Base-by-base conservation (phyloP, 164 flowering plant species). In the Vitis rotundifolia region DNA sequence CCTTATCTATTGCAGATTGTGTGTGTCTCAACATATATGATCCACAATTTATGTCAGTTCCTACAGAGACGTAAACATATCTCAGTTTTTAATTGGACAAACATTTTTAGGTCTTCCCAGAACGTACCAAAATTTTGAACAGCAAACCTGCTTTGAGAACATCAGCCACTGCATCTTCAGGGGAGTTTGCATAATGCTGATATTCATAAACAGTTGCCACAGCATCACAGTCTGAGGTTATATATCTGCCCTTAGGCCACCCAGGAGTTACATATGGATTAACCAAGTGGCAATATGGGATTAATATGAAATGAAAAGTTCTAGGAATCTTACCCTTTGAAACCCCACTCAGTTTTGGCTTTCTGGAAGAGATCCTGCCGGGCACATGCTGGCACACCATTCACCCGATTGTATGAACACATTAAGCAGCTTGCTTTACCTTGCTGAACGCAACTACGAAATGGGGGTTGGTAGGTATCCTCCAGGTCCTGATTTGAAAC, bases 141-240 rank as follows among this genome's bases (percentile, higher is more conserved):
- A 37, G 44, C 44, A 37, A 37, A 91, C 99, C 99, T 85, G 98
- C 96, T 87, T 87, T 89, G 29, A 95, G 83, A 67, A 79, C 93
- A 71, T 73, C 79, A 59, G 96, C 94, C 73, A 89, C 90, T 8
- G 98, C 97, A 78, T 95, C 99, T 78, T 86, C 96, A 5, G 90
- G 78, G 19, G 82, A 77, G 14, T 80, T 74, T 28, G 82, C 83
- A 66, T 87, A 92, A 3, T 70, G 59, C 61, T 95, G 99, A 73
- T 88, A 74, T 71, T 88, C 96, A 66, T 71, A 82, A 18, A 95
- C 80, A 5, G 91, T 90, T n/a, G 94, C 96, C 69, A 95, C 97
- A 11, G 99, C 99, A 83, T 91, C 98, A 83, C 99, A 95, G 69
- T 95, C 99, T 3, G 99, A 91, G 64, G 97, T 80, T 55, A 95